Evolutionary conservation across 2,329 filamentous ascomycete genomes (phyloP).

Genomic region (Penicillium sp.): DNA sequence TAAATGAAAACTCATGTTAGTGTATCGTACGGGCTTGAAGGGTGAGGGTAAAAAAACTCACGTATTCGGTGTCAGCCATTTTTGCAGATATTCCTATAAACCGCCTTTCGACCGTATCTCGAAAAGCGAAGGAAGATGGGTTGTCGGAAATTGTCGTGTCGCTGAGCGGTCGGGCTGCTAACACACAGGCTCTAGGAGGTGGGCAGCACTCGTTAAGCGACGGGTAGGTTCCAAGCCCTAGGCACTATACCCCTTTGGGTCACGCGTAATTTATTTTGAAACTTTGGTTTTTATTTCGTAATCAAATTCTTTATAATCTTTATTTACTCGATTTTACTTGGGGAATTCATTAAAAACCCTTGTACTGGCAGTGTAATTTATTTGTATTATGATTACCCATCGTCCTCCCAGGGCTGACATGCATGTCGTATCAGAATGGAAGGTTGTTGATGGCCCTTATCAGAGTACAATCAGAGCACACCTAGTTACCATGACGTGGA

Average conservation of each 20-base stretch:
- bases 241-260: conserved; percentile 30
- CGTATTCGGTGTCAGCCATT: conserved; percentile 89
- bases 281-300: background rate
- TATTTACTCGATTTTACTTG: background rate
- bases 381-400: background rate
- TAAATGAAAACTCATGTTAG: conserved; percentile 48
- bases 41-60: conserved; percentile 53
- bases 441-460: conserved; percentile 1
- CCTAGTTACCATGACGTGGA: background rate
- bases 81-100: conserved; percentile 54
- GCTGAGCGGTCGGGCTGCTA: conserved; percentile 35
- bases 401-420: background rate
- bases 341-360: too few relatives aligned
- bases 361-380: background rate
- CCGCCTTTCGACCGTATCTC: conserved; percentile 47
- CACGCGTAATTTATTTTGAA: conserved; percentile 10
- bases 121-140: conserved; percentile 47
- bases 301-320: background rate
- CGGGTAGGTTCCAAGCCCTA: conserved; percentile 44
- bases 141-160: conserved; percentile 42
- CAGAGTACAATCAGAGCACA: background rate
- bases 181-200: conserved; percentile 34
- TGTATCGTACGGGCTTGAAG: conserved; percentile 20
- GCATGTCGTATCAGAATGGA: background rate
- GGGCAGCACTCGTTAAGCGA: conserved; percentile 47